Evolutionary conservation across 139 green algal species (phyloP).

Genomic region (Micractinium sp.): DNA sequence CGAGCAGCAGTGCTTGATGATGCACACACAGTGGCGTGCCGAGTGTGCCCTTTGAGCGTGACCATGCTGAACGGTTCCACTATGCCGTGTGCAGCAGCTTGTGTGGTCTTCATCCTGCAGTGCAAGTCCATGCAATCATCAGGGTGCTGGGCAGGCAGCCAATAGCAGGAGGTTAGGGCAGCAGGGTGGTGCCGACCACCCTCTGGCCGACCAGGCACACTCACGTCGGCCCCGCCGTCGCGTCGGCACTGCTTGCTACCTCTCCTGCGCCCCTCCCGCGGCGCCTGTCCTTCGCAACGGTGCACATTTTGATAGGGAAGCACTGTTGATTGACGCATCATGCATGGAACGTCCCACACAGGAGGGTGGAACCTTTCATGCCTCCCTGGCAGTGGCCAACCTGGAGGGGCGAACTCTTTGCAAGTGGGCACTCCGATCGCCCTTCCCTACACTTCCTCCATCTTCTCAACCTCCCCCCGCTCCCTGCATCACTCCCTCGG

Average conservation of each 20-base stretch:
- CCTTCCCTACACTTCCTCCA: neutral
- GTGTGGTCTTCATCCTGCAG: no score
- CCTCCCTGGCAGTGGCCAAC: neutral
- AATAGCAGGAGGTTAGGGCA: no score
- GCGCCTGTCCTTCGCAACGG: neutral
- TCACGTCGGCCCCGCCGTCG: neutral
- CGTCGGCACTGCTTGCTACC: neutral
- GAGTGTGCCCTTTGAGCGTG: no score
- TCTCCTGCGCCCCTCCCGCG: neutral
- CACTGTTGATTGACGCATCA: neutral
- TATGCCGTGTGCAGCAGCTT: no score
- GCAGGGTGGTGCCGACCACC: no score
- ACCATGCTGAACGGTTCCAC: no score
- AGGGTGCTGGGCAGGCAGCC: no score
- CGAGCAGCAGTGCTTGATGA: no score
- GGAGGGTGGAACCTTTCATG: neutral
- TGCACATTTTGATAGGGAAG: neutral
- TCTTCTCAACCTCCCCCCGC: neutral
- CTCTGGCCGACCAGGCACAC: neutral
- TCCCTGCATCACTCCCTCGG: neutral
- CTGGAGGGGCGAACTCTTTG: neutral
- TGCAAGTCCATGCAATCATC: no score
- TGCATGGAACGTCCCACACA: neutral
- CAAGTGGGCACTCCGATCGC: neutral
- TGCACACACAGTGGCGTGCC: no score